Percentiles rank a stretch among this genome's conserved stretches.
These are phyloP conservation scores for Stemphylium lycopersici DNA, from an alignment of 2,329 filamentous ascomycete species.

Conservation along the genomic window DNA sequence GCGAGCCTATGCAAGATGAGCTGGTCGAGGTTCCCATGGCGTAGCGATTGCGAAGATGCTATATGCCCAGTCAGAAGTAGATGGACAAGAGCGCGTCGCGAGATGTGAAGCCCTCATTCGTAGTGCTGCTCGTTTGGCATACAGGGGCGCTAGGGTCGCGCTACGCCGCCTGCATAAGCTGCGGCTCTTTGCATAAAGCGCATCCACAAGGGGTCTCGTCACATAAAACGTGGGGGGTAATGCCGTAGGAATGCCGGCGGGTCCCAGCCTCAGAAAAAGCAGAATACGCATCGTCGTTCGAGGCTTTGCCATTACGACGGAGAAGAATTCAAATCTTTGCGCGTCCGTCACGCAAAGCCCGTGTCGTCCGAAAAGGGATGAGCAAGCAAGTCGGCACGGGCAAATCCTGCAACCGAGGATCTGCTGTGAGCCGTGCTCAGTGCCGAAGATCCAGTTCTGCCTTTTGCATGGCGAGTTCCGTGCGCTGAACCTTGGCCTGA, in stretches of 20 bases:
- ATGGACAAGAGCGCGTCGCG: neutral
- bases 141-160: constrained; percentile 1
- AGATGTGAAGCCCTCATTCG: constrained; percentile 16
- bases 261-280: neutral
- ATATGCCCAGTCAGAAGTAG: constrained; percentile 20
- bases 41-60: neutral
- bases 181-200: constrained; percentile 20
- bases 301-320: neutral
- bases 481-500: constrained; percentile 9
- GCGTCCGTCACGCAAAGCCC: neutral
- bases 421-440: constrained; percentile 21
- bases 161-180: constrained; percentile 14
- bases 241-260: too few relatives aligned
- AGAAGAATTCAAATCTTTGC: neutral
- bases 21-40: neutral
- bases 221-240: constrained; percentile 6
- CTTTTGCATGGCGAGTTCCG: constrained; percentile 1
- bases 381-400: neutral
- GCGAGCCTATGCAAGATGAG: too few relatives aligned
- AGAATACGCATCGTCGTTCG: too few relatives aligned
- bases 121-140: constrained; percentile 13
- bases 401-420: constrained; percentile 15
- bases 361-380: constrained; percentile 8
- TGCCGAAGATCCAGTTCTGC: constrained; percentile 24
- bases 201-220: constrained; percentile 9